phyloP scores from a whole-genome alignment of 1,139 yeast genomes.

The Taphrina sp. region DNA sequence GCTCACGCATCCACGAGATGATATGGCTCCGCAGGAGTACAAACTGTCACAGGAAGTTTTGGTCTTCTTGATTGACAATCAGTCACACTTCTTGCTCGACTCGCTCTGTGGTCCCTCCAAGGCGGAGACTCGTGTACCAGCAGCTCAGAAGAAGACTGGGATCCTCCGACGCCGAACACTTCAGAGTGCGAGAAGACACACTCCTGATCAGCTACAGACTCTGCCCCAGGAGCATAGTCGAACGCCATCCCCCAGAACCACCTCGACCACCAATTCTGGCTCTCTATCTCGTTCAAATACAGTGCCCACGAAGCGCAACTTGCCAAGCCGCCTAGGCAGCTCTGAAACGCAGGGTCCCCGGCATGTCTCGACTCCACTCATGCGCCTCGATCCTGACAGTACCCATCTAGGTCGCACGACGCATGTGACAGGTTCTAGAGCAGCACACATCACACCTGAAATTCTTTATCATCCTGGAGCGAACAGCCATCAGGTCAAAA shows the following conservation, averaged over 20 bases:
- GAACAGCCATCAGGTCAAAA: no score
- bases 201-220: neutral
- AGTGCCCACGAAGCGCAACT: slow-evolving; percentile 19
- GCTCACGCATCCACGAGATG: slow-evolving; percentile 87
- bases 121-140: neutral
- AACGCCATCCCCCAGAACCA: neutral
- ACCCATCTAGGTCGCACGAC: no score
- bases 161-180: slow-evolving; percentile 15
- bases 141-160: slow-evolving; percentile 2
- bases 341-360: slow-evolving; percentile 1
- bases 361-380: slow-evolving; percentile 12
- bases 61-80: slow-evolving; percentile 80
- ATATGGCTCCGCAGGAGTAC: slow-evolving; percentile 86
- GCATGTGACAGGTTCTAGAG: no score
- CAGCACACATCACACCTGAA: no score
- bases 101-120: slow-evolving; percentile 12
- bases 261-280: neutral
- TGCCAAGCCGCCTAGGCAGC: neutral
- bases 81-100: slow-evolving; percentile 36
- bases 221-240: neutral
- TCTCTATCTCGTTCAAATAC: slow-evolving; percentile 25
- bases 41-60: slow-evolving; percentile 82
- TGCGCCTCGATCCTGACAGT: neutral
- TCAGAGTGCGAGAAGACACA: slow-evolving; percentile 9
- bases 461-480: no score